Conservation (phyloP, 371 early-diverging fungal genomes). For the Smittium culicis region DNA sequence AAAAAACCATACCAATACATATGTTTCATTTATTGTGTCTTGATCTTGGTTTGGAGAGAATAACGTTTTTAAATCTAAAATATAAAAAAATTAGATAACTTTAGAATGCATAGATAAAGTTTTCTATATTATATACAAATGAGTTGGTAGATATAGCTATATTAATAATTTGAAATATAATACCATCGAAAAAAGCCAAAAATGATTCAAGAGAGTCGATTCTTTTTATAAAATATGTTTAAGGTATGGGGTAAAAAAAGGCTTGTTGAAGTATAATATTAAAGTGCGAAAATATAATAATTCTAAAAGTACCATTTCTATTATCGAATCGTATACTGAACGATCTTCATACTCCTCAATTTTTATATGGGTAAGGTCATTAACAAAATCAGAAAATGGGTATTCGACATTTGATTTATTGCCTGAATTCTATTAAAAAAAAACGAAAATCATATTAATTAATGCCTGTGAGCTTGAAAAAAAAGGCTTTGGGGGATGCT, state of each 20-base stretch:
- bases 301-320: no score
- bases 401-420: background rate
- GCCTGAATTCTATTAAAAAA: background rate
- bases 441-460: background rate
- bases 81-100: background rate
- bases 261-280: no score
- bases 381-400: background rate
- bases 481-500: background rate
- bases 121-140: background rate
- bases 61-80: background rate
- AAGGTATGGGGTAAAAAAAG: background rate
- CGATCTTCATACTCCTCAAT: background rate
- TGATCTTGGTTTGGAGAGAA: background rate
- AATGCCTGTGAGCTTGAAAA: background rate
- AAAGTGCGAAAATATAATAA: no score
- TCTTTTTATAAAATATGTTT: background rate
- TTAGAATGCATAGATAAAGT: background rate
- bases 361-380: background rate
- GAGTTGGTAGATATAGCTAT: background rate
- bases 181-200: background rate
- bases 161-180: background rate
- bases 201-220: background rate
- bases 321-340: background rate
- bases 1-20: background rate
- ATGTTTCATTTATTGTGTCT: background rate